Base-by-base conservation (phyloP, 345 rosid species). In the Hibiscus tridactylites region DNA sequence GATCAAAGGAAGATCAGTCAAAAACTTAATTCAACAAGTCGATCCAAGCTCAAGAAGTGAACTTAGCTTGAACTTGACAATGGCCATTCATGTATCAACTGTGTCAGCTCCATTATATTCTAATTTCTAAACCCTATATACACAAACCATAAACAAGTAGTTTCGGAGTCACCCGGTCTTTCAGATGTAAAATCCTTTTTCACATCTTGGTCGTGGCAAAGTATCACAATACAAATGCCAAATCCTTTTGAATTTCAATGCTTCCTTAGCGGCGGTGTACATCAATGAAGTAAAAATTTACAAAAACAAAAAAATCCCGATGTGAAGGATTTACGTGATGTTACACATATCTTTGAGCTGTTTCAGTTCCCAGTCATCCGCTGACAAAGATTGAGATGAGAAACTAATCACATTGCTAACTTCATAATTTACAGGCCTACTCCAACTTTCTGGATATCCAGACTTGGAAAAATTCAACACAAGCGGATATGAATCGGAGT, bases 371-470 rank as follows among this genome's bases (percentile, higher is more conserved):
- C 70, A 37, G 47, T 24, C 70, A 44, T 66, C 9, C 24, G 19
- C 31, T 52, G 17, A 70, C 54, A 64, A 75, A 68, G 63, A 53
- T 46, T 65, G 71, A 74, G 74, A 73, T 61, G 58, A 47, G 71
- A 67, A 67, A 47, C 57, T 49, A 47, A 66, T 49, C 8, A 60
- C 37, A 52, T 46, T 35, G 42, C 78, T 63, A 6, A 31, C 11
- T 5, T 61, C 24, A 68, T 80, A 80, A 57, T 76, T 63, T 80
- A 84, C 83, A 78, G 42, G 57, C 11, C 70, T 61, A 58, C 70
- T n/a, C 67, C 74, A 71, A 65, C 44, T 72, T 69, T 46, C 37
- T 26, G 21, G 39, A 39, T 5, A 3, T 9, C 3, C 10, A 35
- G 63, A 35, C 61, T 37, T 11, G 17, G 46, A n/a, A 49, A 71